Evolutionary conservation across 1,284 basidiomycete species (phyloP), one percentile per base, ranked within the genome.

Genomic region (Cutaneotrichosporon sp.): DNA sequence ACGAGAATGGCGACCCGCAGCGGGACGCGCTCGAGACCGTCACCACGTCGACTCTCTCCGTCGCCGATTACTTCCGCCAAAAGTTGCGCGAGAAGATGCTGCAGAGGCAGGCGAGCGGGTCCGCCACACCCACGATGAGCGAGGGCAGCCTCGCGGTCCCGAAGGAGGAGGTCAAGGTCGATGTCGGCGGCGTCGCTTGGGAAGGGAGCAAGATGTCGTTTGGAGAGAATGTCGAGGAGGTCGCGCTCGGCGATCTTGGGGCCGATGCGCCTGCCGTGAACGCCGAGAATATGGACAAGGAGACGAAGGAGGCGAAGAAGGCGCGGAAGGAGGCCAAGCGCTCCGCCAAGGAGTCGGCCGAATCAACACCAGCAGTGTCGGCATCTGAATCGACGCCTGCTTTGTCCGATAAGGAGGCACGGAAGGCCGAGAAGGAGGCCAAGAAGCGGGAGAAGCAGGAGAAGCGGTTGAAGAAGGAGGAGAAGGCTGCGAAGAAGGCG

Each of bases 1-100:
- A 42, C 5, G 60, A 50, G 5, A 47, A 34, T 4, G 60, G 60
- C 9, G 58, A 56, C 46, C 56, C 34, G 26, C 55, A 47, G 52
- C 65, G 73, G 30, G 66, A 67, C 34, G 63, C 71, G 13, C 69
- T 73, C 32, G 74, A 78, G 55, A 72, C 70, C 32, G 65, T 76
- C 49, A 58, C 65, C 16, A 78, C 67, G 5, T 75, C 78, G 8
- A 71, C 72, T 16, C 62, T 81, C 8, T 79, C 77, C 5, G 78
- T 81, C 0, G 66, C 71, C 38, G 80, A 81, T 62, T 81, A 81
- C 63, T 81, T 81, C 65, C 71, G 77, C 18, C 73, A 76, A 60
- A 78, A 77, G 69, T 70, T 81, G 68, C 68, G 76, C n/a, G 76
- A 77, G 62, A 78, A 77, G 68, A 74, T 75, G 66, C 67, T 73